Base-by-base conservation (phyloP, 1,284 basidiomycete species). In the Ustilago hordei region DNA sequence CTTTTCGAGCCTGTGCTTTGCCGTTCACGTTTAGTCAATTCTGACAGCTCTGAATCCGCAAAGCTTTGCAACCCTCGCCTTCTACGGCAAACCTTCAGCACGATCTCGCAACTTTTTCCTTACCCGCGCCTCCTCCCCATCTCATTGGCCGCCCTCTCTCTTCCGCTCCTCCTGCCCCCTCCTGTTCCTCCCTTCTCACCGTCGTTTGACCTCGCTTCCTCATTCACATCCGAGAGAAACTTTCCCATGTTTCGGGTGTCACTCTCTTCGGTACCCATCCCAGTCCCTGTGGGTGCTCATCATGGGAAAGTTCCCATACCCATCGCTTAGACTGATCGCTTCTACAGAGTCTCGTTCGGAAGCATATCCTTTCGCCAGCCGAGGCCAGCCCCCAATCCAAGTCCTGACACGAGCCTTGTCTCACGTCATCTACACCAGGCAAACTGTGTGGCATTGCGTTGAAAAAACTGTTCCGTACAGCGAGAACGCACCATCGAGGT, bases 271-370 rank as follows among this genome's bases (percentile, higher is more conserved):
- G 36, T 36, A 39, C 54, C 19, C 36, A 38, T 36, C 19, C 35
- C 17, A 39, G 45, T 48, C 9, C 45, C n/a, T 48, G 45, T 13
- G n/a, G 35, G 23, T 55, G 35, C 38, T 55, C 35, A 36, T 39
- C 54, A 60, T 59, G 57, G 57, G 50, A 60, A 65, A 19, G 39
- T 60, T 65, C 64, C 45, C 64, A 65, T 65, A 15, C 55, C 63
- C 55, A 58, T 52, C 39, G 60, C 63, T 55, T 41, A 8, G 12
- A 19, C 45, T 1, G 12, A 41, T 64, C 50, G 39, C 38, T 45
- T 59, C 39, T 48, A 15, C 36, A 15, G 39, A 41, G 39, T 6
- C 17, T 41, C 39, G 39, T 17, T 55, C 54, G 19, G 15, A 13
- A 55, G 32, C 32, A 38, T 34, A 39, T 55, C 36, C 19, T 13